Evolutionary conservation across 2,329 filamentous ascomycete genomes (phyloP), one percentile per base, ranked within the genome.

Genomic region (Ceratocystis huliohia): DNA sequence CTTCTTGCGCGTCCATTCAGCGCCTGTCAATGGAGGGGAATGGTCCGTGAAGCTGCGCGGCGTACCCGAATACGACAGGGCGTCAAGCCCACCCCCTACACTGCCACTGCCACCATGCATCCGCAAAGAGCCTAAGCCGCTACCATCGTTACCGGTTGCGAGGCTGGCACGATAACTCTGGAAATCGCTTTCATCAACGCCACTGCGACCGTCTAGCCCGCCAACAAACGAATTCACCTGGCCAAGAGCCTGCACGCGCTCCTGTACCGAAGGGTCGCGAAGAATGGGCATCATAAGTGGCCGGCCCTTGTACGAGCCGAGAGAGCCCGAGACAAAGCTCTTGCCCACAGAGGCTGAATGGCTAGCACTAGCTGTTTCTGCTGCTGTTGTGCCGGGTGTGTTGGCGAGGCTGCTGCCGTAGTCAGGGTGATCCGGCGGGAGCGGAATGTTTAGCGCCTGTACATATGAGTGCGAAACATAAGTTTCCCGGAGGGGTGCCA

Each of bases 291-390:
- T 81, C 45, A 77, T 75, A 61, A 84, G 78, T 15, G 81, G 77
- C 22, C 77, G 77, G 56, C 81, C 81, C 70, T 78, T 81, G 70
- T 82, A 83, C n/a, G 81, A 83, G 2, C 81, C 81, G 15, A 81
- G 72, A 5, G 79, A 80, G 20, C 76, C 76, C 25, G 75, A 72
- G 56, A 75, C 72, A 64, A 75, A 75, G 41, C 50, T 65, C 59
- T 73, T 75, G 61, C 75, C 70, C 3, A 70, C 70, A 2, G 75
- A 72, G 10, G 74, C 72, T n/a, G 73, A 41, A 41, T 72, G 62
- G 74, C 70, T 17, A 2, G n/a, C 17, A 48, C 3, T 22, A n/a
- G 46, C 20, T 48, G 46, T 2, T 48, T n/a, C 46, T 22, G 46
- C 10, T 22, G 46, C 6, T 20, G 48, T 20, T 22, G n/a, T 1